Percentiles rank a stretch among this genome's conserved stretches.
Evolutionary conservation across 2,329 filamentous ascomycete genomes (phyloP).

Genomic region (Corniculantispora saksenae): DNA sequence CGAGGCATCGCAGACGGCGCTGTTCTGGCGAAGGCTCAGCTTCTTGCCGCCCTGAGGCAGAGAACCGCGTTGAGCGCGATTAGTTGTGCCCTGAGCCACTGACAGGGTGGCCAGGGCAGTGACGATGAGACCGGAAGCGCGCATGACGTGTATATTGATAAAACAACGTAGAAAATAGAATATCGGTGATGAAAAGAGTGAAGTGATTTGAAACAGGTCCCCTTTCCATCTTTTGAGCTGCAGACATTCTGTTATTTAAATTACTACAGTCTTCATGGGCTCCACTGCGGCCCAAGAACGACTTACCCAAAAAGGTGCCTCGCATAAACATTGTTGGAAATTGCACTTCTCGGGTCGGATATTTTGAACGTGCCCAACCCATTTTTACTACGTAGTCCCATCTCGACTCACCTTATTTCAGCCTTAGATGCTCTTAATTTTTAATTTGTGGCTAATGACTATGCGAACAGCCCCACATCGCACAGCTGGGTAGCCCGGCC

Average conservation of each 20-base stretch:
- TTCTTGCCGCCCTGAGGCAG: neutral
- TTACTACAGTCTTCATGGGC: neutral
- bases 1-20: no score
- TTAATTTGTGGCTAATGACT: no score
- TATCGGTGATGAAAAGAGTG: neutral
- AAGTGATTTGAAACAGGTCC: neutral
- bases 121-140: neutral
- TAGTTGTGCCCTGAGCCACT: neutral
- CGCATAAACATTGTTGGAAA: neutral
- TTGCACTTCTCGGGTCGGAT: neutral
- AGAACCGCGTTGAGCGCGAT: neutral
- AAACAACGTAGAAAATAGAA: neutral
- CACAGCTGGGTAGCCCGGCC: no score
- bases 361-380: neutral
- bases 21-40: no score
- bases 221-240: neutral
- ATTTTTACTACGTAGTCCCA: neutral
- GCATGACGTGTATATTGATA: neutral
- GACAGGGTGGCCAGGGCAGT: neutral
- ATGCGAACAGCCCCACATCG: no score
- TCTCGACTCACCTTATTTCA: neutral
- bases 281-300: neutral
- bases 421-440: neutral
- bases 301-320: neutral
- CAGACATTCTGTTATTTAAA: neutral